These are phyloP conservation scores for Vigna unguiculata DNA, from an alignment of 306 rosid genomes.

Conservation along the genomic window DNA sequence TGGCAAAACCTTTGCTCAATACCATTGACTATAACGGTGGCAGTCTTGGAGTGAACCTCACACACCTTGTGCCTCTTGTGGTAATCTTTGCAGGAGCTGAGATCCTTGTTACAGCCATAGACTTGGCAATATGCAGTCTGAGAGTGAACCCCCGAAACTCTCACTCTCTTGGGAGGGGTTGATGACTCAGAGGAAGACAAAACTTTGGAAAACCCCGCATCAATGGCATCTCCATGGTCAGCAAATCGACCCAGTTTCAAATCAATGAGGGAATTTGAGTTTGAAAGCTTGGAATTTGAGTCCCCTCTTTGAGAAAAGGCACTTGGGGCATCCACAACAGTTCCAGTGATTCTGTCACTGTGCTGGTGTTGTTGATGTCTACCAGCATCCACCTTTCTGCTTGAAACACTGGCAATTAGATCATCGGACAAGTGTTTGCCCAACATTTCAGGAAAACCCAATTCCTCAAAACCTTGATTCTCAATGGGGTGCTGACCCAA, in stretches of 20 bases:
- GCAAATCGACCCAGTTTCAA: constrained; percentile 78
- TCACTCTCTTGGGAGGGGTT: constrained; percentile 62
- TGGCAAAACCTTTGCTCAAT: constrained; percentile 92
- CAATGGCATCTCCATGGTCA: constrained; percentile 56
- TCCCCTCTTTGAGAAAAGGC: constrained; percentile 56
- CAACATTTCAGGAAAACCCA: constrained; percentile 61
- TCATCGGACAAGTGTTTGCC: constrained; percentile 58
- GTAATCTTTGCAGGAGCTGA: constrained; percentile 78
- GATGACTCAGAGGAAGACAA: constrained; percentile 76
- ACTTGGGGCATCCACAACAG: constrained; percentile 45
- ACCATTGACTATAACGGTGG: constrained; percentile 80
- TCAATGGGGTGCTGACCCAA: constrained; percentile 55
- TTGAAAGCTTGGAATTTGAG: constrained; percentile 66
- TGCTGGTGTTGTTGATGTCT: background rate
- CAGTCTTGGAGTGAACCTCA: constrained; percentile 88
- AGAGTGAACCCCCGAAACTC: constrained; percentile 58
- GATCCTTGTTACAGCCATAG: constrained; percentile 88
- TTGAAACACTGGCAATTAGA: constrained; percentile 49
- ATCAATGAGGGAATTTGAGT: constrained; percentile 78
- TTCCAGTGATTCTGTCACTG: constrained; percentile 42
- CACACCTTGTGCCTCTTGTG: constrained; percentile 96
- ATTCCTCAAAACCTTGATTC: constrained; percentile 68
- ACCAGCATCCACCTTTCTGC: constrained; percentile 40
- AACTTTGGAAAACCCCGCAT: constrained; percentile 55
- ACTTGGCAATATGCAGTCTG: constrained; percentile 79